Base-by-base conservation (phyloP, 495 filamentous ascomycete species). In the Bacidia rubella region DNA sequence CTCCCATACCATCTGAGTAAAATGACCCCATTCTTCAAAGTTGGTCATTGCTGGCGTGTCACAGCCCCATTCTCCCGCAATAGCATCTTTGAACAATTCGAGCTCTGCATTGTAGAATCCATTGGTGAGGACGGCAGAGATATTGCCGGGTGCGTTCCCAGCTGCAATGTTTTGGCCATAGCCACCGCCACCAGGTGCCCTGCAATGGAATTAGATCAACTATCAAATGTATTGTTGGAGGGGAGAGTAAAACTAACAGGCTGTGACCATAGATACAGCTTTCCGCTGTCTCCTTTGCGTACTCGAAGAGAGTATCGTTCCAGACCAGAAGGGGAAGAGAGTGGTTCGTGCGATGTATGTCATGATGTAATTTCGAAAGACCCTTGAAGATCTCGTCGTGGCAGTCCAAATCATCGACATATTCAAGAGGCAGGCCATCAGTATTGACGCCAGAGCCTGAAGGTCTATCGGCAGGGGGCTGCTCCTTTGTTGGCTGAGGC, bases 1-100 rank as follows among this genome's bases (percentile, higher is more conserved):
- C 64, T 81, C 80, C 92, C 92, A 98, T 35, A 97, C 77, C 22
- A 96, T 73, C 71, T 95, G 87, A n/a, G 84, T 78, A 73, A 86
- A 86, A 66, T 98, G 90, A 53, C 90, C 87, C 79, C 82, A 92
- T 0, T 29, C 15, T 19, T 54, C 52, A 32, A 54, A 54, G 0
- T 41, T 3, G 17, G 26, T 43, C 26, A 17, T 32, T 12, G 44
- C 46, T 20, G 52, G 52, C 5, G 11, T 23, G n/a, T 50, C 23
- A 26, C 17, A 15, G n/a, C 47, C 47, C 26, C 26, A 50, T 38
- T 50, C 25, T 11, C 29, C 47, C 9, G 15, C 41, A 21, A 50
- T 38, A 22, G 54, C 63, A 43, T 65, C 60, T 50, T 66, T 29
- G 62, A 68, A 80, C 62, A 64, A 69, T 24, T 60, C 61, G 54